Percentiles rank a stretch among this genome's conserved stretches.
Conservation (phyloP, 345 rosid species). For the Melaleuca alternifolia region DNA sequence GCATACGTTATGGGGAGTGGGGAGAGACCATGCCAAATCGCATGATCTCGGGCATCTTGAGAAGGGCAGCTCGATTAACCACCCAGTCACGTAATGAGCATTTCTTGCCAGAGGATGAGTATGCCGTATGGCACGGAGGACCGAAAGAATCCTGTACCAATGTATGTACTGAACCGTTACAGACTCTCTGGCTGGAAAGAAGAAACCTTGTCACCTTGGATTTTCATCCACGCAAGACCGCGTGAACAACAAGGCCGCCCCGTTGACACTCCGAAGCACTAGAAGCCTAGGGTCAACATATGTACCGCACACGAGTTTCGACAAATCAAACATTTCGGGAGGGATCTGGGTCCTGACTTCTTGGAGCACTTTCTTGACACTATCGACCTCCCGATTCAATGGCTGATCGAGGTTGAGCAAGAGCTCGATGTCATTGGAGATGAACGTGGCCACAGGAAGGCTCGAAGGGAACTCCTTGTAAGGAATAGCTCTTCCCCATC, state of each 20-base stretch:
- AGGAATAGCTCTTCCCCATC: slow-evolving; percentile 69
- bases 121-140: background rate
- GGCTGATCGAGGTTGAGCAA: slow-evolving; percentile 34
- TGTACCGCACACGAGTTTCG: slow-evolving; percentile 76
- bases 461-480: slow-evolving; percentile 76
- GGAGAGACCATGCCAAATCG: background rate
- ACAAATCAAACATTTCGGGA: slow-evolving; percentile 79
- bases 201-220: slow-evolving; percentile 1
- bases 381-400: slow-evolving; percentile 23
- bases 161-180: background rate
- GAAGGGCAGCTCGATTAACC: background rate
- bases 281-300: slow-evolving; percentile 67
- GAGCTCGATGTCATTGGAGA: slow-evolving; percentile 45
- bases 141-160: background rate
- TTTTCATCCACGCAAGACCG: slow-evolving; percentile 26
- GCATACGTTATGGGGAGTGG: background rate
- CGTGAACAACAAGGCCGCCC: slow-evolving; percentile 72
- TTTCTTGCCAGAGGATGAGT: background rate
- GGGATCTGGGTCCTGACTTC: slow-evolving; percentile 72
- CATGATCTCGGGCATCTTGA: background rate
- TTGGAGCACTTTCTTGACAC: slow-evolving; percentile 37
- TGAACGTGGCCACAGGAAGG: slow-evolving; percentile 73
- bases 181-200: background rate
- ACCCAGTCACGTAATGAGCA: background rate
- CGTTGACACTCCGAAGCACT: slow-evolving; percentile 69